Base-by-base conservation (phyloP, 208 protist species). In the Vickermania ingenoplastis region DNA sequence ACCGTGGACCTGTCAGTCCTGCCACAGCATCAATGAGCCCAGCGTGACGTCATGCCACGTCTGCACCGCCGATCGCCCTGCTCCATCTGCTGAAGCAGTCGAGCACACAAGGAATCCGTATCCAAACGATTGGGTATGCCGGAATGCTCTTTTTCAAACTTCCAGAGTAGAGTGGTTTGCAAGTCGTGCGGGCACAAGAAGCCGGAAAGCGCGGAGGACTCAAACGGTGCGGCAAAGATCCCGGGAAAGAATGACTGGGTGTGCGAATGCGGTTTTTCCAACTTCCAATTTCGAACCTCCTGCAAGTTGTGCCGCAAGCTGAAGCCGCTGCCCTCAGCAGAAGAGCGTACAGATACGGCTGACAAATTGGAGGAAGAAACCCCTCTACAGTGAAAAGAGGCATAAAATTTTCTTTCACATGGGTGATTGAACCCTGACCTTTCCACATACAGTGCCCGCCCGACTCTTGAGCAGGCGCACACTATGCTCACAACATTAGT, bases 221-320 rank as follows among this genome's bases (percentile, higher is more conserved):
- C 51, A 22, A 7, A 5, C 24, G 7, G 21, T n/a, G 21, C 11
- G 51, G n/a, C 51, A 17, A 17, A 48, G 41, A 25, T 22, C 21
- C 51, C 13, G 51, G 13, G 21, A 27, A n/a, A 22, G 51, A 55
- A 22, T 22, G 51, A 58, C 11, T 86, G 71, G 73, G 54, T 71
- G 48, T 82, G 75, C 61, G 41, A 25, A 1, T 86, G 75, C 36
- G 76, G 75, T 0, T 86, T 80, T 57, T 57, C 61, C 30, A 82
- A 86, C 49, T 77, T 72, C 27, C 52, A 30, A 4, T 53, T 63
- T 23, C 73, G 72, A 14, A 26, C 36, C 22, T 53, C 31, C 27
- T 82, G 75, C 56, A 60, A 69, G 55, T 69, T 77, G 30, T 82
- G 67, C 25, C 56, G 52, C 7, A 25, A 23, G 48, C 22, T 21